These are phyloP conservation scores for Chlamydomonas eustigma DNA, from an alignment of 139 green algal genomes.

Conservation along the genomic window DNA sequence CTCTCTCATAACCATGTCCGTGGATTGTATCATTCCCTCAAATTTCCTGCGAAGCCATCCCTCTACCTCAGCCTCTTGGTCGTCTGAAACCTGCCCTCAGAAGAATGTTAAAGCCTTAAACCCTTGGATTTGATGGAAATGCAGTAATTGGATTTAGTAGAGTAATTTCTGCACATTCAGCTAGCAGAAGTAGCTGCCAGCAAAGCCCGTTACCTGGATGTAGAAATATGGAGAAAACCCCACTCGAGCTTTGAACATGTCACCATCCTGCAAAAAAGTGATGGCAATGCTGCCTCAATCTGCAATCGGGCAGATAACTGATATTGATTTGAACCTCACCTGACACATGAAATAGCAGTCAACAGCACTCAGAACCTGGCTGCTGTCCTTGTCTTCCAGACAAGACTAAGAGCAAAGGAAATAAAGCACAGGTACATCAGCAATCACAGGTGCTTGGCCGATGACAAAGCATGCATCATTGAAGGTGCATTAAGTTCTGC, in stretches of 20 bases:
- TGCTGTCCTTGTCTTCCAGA: conserved; percentile 77
- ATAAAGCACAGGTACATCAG: too few relatives aligned
- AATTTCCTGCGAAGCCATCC: conserved; percentile 71
- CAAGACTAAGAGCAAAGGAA: conserved; percentile 53
- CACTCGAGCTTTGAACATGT: conserved; percentile 89
- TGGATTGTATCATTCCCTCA: conserved; percentile 61
- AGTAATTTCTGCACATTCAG: not conserved
- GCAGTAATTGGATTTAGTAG: too few relatives aligned
- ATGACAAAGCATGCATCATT: not conserved
- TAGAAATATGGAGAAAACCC: conserved; percentile 91
- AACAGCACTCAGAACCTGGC: conserved; percentile 63
- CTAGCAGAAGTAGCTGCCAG: not conserved
- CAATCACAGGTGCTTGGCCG: too few relatives aligned
- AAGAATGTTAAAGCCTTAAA: too few relatives aligned
- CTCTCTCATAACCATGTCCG: conserved; percentile 76
- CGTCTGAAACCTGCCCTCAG: conserved; percentile 11
- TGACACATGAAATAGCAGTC: conserved; percentile 95
- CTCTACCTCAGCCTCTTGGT: conserved; percentile 84
- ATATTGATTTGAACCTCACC: conserved; percentile 29
- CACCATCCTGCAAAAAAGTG: conserved; percentile 71
- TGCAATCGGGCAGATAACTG: not conserved
- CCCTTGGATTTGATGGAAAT: too few relatives aligned
- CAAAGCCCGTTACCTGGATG: conserved; percentile 62
- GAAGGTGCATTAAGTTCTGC: conserved; percentile 9
- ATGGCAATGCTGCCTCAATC: too few relatives aligned